Percentiles rank a stretch among this genome's conserved stretches.
Conservation (phyloP, 2,329 filamentous ascomycete species). For the Magnaporthales sp. region DNA sequence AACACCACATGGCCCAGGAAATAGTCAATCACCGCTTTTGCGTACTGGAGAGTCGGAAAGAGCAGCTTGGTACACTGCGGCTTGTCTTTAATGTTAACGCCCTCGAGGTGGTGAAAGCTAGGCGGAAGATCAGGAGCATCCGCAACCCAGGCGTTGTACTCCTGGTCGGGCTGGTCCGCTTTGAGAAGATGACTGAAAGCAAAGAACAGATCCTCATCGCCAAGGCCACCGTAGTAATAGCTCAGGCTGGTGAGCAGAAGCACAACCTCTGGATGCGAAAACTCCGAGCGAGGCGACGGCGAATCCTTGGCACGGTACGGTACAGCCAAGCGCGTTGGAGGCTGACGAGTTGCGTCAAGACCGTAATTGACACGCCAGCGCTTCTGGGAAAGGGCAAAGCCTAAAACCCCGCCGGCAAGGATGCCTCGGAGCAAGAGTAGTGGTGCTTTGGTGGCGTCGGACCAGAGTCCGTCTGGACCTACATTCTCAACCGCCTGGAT, state of each 20-base stretch:
- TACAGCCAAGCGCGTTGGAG: constrained; percentile 40
- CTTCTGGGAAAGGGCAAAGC: constrained; percentile 44
- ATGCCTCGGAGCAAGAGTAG: constrained; percentile 43
- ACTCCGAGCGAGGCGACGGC: constrained; percentile 47
- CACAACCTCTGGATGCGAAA: constrained; percentile 51
- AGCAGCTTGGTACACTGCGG: constrained; percentile 35
- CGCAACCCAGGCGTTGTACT: constrained; percentile 42
- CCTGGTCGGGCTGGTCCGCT: constrained; percentile 39
- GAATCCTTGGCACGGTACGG: constrained; percentile 52
- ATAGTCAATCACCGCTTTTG: constrained; percentile 52
- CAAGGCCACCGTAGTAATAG: constrained; percentile 49
- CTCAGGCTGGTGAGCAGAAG: constrained; percentile 46
- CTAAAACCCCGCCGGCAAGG: constrained; percentile 43
- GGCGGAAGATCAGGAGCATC: constrained; percentile 22
- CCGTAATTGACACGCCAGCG: constrained; percentile 61
- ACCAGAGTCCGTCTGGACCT: constrained; percentile 24
- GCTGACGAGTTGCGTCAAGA: constrained; percentile 30
- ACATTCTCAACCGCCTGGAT: constrained; percentile 22
- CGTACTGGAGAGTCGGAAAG: constrained; percentile 42
- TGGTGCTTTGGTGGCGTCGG: constrained; percentile 23
- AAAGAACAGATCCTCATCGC: constrained; percentile 36
- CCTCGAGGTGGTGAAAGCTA: constrained; percentile 30
- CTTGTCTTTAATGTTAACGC: constrained; percentile 51
- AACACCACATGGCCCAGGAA: constrained; percentile 53
- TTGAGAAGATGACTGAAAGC: constrained; percentile 36